Percentiles rank a stretch among this genome's conserved stretches.
phyloP scores from a whole-genome alignment of 2,329 filamentous ascomycete genomes.

The Monosporascus sp. region DNA sequence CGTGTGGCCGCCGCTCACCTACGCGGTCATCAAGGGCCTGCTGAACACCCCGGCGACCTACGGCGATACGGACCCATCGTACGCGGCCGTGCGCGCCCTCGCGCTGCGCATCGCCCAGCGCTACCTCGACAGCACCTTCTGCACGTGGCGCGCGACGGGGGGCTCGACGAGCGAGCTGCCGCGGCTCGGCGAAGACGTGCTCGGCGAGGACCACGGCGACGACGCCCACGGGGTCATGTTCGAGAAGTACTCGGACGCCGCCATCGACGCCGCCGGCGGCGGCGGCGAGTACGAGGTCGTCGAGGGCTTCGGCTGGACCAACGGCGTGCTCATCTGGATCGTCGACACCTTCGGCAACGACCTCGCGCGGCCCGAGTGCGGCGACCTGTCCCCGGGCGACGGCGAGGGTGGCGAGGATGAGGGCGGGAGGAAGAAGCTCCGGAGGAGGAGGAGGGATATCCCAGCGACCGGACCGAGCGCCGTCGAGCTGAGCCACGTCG shows the following conservation, averaged over 20 bases:
- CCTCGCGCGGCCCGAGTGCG: constrained; percentile 51
- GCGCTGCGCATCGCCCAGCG: constrained; percentile 57
- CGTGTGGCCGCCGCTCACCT: constrained; percentile 64
- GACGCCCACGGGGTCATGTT: constrained; percentile 57
- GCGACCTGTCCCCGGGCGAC: constrained; percentile 40
- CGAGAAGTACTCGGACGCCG: constrained; percentile 61
- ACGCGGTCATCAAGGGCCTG: constrained; percentile 58
- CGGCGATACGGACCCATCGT: constrained; percentile 47
- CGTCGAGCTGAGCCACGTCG: constrained; percentile 40
- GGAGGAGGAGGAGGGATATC: constrained; percentile 22
- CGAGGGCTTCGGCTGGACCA: constrained; percentile 67
- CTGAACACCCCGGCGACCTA: constrained; percentile 55
- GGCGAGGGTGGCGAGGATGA: constrained; percentile 10
- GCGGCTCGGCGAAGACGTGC: constrained; percentile 37
- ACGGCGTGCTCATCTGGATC: constrained; percentile 62
- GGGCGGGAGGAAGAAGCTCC: constrained; percentile 7
- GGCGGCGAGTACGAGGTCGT: constrained; percentile 67
- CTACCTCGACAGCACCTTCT: constrained; percentile 63
- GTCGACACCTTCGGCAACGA: constrained; percentile 56
- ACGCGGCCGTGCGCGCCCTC: constrained; percentile 47
- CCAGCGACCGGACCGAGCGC: constrained; percentile 25
- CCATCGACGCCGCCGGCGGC: constrained; percentile 55
- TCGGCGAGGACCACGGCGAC: constrained; percentile 32
- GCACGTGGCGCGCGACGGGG: constrained; percentile 64
- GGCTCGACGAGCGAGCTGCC: constrained; percentile 51